These are phyloP conservation scores for Fusarium tricinctum DNA, from an alignment of 2,329 filamentous ascomycete species.

Conservation along the genomic window DNA sequence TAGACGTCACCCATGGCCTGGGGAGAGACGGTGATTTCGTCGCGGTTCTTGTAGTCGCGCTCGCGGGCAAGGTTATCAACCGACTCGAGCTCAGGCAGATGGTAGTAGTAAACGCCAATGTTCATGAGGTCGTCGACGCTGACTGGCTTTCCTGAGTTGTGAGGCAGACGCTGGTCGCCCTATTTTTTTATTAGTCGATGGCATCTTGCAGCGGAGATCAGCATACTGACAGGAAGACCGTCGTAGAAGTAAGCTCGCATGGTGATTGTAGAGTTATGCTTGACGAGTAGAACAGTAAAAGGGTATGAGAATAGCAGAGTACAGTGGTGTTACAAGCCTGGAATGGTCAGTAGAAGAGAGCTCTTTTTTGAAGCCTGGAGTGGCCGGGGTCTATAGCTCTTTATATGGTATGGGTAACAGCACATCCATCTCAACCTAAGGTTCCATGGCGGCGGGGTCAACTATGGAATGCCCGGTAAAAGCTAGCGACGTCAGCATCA, in stretches of 20 bases:
- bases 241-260: constrained; percentile 74
- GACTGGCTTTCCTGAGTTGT: constrained; percentile 85
- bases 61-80: constrained; percentile 82
- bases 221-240: constrained; percentile 63
- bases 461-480: constrained; percentile 30
- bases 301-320: neutral
- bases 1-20: constrained; percentile 87
- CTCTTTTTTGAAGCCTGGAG: constrained; percentile 31
- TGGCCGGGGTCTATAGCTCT: constrained; percentile 21
- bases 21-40: constrained; percentile 91
- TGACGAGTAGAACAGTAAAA: neutral
- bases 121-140: constrained; percentile 74
- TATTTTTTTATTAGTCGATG: constrained; percentile 55
- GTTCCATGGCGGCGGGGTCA: constrained; percentile 44
- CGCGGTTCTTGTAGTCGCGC: constrained; percentile 92
- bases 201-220: constrained; percentile 1
- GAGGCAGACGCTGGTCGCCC: constrained; percentile 93
- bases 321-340: constrained; percentile 3
- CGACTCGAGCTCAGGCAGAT: constrained; percentile 71
- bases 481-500: constrained; percentile 47
- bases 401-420: constrained; percentile 30
- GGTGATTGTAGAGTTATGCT: constrained; percentile 38
- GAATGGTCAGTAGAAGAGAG: constrained; percentile 19
- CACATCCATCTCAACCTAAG: constrained; percentile 11
- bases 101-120: constrained; percentile 85